Percentiles rank a stretch among this genome's conserved stretches.
phyloP scores from a whole-genome alignment of 768 basidiomycete species.

The Termitomyces bulborhizus region DNA sequence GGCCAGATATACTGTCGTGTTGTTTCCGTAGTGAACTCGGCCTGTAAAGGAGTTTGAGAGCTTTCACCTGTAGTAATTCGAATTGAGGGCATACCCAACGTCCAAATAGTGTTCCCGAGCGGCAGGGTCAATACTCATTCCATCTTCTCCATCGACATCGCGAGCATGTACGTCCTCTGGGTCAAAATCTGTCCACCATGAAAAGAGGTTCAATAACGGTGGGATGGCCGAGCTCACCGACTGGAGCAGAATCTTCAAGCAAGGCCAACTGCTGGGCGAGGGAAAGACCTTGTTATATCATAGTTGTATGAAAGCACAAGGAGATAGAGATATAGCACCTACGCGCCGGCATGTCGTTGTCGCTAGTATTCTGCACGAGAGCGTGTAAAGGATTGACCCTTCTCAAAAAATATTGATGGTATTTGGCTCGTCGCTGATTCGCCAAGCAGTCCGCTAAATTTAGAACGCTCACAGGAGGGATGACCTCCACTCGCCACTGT shows the following conservation, averaged over 20 bases:
- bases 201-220: not conserved
- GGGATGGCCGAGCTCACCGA: conserved; percentile 38
- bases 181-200: conserved; percentile 52
- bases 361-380: not conserved
- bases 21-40: conserved; percentile 64
- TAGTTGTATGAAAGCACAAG: not conserved
- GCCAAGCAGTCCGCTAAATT: conserved; percentile 1
- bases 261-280: conserved; percentile 79
- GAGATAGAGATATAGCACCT: not conserved
- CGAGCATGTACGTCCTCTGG: conserved; percentile 64
- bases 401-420: conserved; percentile 12
- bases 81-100: conserved; percentile 58
- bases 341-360: conserved; percentile 10
- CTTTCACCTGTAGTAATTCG: not conserved
- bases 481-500: not conserved
- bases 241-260: conserved; percentile 65
- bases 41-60: conserved; percentile 27
- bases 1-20: conserved; percentile 61
- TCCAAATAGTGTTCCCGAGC: conserved; percentile 76
- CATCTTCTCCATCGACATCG: conserved; percentile 38
- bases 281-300: conserved; percentile 34
- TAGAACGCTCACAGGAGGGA: not conserved
- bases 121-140: conserved; percentile 24
- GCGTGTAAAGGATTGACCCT: not conserved
- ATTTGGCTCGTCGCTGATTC: not conserved